Evolutionary conservation across 2,329 filamentous ascomycete genomes (phyloP).

Genomic region (Cadophora sp.): DNA sequence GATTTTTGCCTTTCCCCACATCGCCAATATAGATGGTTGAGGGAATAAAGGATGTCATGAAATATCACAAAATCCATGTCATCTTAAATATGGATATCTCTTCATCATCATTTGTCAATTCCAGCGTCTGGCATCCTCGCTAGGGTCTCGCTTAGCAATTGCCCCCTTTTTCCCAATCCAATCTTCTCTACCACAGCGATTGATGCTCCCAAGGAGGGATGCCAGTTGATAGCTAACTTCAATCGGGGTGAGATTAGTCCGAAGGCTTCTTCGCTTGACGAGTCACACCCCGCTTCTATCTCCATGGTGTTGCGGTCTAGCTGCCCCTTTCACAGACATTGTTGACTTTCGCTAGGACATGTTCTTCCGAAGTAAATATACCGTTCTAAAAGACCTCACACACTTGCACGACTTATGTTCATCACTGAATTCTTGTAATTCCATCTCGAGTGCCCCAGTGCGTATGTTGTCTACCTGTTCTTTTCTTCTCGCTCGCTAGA

Average conservation of each 20-base stretch:
- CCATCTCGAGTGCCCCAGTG: no score
- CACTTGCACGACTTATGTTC: neutral
- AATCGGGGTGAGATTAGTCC: neutral
- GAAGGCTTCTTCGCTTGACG: conserved; percentile 6
- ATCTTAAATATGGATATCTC: no score
- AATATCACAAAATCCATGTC: no score
- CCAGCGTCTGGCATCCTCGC: neutral
- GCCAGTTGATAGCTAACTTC: neutral
- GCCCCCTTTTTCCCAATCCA: neutral
- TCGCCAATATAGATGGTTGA: conserved; percentile 42
- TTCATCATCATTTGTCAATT: neutral
- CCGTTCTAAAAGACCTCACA: neutral
- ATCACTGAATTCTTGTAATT: neutral
- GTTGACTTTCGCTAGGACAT: neutral
- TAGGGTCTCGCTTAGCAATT: neutral
- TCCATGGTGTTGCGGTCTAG: neutral
- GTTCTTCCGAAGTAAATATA: neutral
- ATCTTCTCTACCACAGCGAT: neutral
- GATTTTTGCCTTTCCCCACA: conserved; percentile 76
- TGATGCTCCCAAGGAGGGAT: neutral
- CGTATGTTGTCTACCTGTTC: no score
- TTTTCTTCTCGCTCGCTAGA: no score
- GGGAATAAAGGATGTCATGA: no score
- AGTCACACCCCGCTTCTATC: conserved; percentile 5
- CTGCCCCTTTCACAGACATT: neutral